Evolutionary conservation across 805 yeast genomes (phyloP).

Genomic region (Maudiozyma pseudohumilis): DNA sequence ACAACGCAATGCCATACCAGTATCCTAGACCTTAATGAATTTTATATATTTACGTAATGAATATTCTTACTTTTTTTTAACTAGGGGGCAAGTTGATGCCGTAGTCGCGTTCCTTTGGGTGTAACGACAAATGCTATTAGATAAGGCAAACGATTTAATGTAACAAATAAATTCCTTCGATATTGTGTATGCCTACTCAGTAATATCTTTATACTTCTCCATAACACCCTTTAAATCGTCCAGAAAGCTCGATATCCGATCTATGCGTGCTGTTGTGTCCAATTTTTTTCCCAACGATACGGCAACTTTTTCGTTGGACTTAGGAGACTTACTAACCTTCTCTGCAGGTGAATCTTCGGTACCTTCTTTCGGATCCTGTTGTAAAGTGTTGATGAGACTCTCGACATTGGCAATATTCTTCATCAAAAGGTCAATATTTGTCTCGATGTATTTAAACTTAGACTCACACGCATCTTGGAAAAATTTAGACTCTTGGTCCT

Average conservation of each 20-base stretch:
- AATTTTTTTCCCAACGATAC: too few species aligned
- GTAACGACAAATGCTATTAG: too few species aligned
- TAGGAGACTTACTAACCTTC: too few species aligned
- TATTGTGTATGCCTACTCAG: too few species aligned
- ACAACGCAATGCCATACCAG: not conserved
- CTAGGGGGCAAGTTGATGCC: not conserved
- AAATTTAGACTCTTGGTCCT: not conserved
- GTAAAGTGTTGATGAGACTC: not conserved
- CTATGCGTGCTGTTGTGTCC: too few species aligned
- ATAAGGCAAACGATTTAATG: too few species aligned
- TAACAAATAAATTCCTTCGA: too few species aligned
- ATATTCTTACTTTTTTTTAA: not conserved
- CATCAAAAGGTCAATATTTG: not conserved
- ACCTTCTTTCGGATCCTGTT: not conserved
- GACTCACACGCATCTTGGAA: not conserved
- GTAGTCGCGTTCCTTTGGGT: too few species aligned
- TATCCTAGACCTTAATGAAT: not conserved
- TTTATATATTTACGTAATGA: not conserved
- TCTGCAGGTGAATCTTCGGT: not conserved
- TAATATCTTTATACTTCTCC: not conserved
- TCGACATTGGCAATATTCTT: not conserved
- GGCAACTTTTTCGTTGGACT: too few species aligned
- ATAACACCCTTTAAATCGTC: not conserved
- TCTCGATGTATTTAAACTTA: not conserved
- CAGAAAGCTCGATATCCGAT: not conserved